Conservation (phyloP, 768 basidiomycete genomes). For the Fibroporia radiculosa region DNA sequence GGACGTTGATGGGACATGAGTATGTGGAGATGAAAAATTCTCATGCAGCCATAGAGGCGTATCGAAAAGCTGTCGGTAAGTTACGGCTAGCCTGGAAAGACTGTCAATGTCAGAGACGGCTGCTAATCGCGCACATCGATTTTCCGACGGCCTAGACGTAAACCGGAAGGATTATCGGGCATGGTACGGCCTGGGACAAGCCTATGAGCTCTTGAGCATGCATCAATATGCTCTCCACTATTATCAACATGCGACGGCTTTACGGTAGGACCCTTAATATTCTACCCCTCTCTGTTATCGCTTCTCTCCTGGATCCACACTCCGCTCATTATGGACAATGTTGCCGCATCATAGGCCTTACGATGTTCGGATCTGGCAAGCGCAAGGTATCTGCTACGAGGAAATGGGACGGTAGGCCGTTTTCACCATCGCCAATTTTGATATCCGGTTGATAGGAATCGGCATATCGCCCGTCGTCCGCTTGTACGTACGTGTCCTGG, state of each 20-base stretch:
- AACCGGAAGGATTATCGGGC: constrained; percentile 96
- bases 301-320: neutral
- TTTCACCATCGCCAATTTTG: no score
- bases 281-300: neutral
- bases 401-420: constrained; percentile 69
- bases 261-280: constrained; percentile 46
- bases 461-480: neutral
- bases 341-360: constrained; percentile 57
- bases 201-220: constrained; percentile 96
- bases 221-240: constrained; percentile 94
- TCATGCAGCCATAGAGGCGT: constrained; percentile 97
- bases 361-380: constrained; percentile 94
- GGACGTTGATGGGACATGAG: constrained; percentile 99
- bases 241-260: constrained; percentile 90
- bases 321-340: neutral
- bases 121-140: neutral
- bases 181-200: constrained; percentile 98
- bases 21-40: constrained; percentile 99
- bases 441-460: no score
- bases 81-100: neutral
- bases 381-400: constrained; percentile 89
- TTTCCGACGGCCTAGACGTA: constrained; percentile 52
- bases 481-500: neutral
- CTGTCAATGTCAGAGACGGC: neutral
- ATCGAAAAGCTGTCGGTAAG: constrained; percentile 90